Evolutionary conservation across 2,329 filamentous ascomycete species (phyloP), one percentile per base, ranked within the genome.

Genomic region (Penicillium sp.): DNA sequence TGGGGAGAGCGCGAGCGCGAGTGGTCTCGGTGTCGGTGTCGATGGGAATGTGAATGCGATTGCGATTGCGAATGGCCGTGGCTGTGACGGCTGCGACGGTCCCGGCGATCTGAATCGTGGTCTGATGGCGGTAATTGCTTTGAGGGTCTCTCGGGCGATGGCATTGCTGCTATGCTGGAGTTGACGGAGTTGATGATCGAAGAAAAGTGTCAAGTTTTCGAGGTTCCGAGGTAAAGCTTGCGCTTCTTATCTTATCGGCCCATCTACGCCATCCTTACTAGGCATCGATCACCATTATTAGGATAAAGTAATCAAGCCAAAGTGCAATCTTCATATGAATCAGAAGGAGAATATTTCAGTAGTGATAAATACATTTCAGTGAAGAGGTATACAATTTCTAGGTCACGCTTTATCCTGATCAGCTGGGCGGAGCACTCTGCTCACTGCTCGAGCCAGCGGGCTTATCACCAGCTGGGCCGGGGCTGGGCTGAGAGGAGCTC

Each of bases 1-100:
- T 75, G 68, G 54, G 76, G 75, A 39, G 76, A 79, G 54, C 69
- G 70, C 31, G 77, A 76, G 56, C 72, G 73, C 50, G 74, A 70
- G 59, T 69, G 69, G 35, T 66, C 54, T 48, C 59, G 57, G 41
- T 59, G 55, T 50, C 64, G 64, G 59, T 68, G 67, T 51, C 65
- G 62, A 20, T 68, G 65, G 42, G 65, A 61, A 42, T 53, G 51
- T 7, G 51, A 53, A 31, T 68, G 67, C 20, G 25, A 7, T 54
- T 62, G 60, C 3, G 61, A 59, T 54, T 62, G 60, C 3, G 61
- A 59, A 56, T 57, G 61, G 47, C 58, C 17, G 28, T 53, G 51
- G 25, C 17, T 50, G 54, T 60, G 62, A n/a, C 60, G 62, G 51
- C 63, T 68, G 34, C 60, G 61, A 57, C 63, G 66, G 43, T 60